A percentile compares a stretch with the other conserved stretches of the same genome.
These are phyloP conservation scores for Thamnidium elegans DNA, from an alignment of 192 early-diverging fungal genomes.

Conservation along the genomic window DNA sequence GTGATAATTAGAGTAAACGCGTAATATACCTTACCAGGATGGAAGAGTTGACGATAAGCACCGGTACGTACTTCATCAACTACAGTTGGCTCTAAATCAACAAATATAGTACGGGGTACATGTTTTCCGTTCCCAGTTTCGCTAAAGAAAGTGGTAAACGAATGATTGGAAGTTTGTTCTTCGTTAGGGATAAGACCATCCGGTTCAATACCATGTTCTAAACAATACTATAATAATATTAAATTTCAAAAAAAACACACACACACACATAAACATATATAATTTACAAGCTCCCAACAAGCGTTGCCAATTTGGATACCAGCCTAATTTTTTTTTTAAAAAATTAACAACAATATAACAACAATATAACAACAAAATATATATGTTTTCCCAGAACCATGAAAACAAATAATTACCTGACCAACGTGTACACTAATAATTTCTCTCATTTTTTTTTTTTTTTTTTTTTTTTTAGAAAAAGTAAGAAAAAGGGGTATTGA, in stretches of 20 bases:
- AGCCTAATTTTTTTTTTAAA: neutral
- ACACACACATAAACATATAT: too few relatives aligned
- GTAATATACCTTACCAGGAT: constrained; percentile 35
- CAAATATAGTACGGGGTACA: constrained; percentile 98
- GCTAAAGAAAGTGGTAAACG: constrained; percentile 98
- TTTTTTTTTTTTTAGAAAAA: neutral
- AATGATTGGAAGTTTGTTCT: neutral
- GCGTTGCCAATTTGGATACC: constrained; percentile 20
- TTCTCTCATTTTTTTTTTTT: constrained; percentile 42
- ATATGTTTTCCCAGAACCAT: constrained; percentile 34
- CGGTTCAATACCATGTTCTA: constrained; percentile 96
- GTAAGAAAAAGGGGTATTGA: constrained; percentile 2
- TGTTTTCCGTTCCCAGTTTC: constrained; percentile 99
- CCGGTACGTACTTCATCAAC: constrained; percentile 98
- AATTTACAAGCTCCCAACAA: constrained; percentile 20
- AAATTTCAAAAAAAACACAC: too few relatives aligned
- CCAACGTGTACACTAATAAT: constrained; percentile 45
- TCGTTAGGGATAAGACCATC: constrained; percentile 74
- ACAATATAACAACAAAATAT: neutral
- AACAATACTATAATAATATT: constrained; percentile 50
- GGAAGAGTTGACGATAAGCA: constrained; percentile 85
- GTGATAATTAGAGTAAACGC: neutral
- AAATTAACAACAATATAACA: too few relatives aligned
- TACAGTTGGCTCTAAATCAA: constrained; percentile 94
- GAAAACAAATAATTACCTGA: constrained; percentile 66